Percentiles rank a stretch among this genome's conserved stretches.
Conservation (phyloP, 2,329 filamentous ascomycete species). For the Cercospora janseana region DNA sequence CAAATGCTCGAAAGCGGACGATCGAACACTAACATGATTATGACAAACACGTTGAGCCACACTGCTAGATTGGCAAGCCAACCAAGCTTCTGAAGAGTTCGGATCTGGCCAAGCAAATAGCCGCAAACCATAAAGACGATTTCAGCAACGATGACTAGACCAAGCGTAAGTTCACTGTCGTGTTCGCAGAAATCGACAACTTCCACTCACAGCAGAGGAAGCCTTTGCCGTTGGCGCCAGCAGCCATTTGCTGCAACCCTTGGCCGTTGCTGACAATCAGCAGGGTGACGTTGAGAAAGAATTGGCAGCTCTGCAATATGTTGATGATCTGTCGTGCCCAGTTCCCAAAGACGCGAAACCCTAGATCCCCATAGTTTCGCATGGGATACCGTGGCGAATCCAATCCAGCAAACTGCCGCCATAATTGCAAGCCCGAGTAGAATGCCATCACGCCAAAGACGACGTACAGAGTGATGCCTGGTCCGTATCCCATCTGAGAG, state of each 20-base stretch:
- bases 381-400: slow-evolving; percentile 45
- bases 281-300: slow-evolving; percentile 53
- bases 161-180: neutral
- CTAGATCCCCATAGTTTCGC: slow-evolving; percentile 36
- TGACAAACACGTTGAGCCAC: slow-evolving; percentile 56
- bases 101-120: slow-evolving; percentile 55
- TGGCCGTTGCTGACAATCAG: slow-evolving; percentile 56
- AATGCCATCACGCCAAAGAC: slow-evolving; percentile 40
- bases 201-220: slow-evolving; percentile 49
- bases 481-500: slow-evolving; percentile 37
- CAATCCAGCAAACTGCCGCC: slow-evolving; percentile 43
- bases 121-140: slow-evolving; percentile 53
- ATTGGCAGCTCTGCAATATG: slow-evolving; percentile 42
- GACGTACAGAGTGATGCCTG: slow-evolving; percentile 40
- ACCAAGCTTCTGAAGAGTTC: slow-evolving; percentile 55
- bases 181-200: neutral
- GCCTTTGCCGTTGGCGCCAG: slow-evolving; percentile 21
- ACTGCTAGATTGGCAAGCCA: slow-evolving; percentile 58
- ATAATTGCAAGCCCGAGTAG: slow-evolving; percentile 42
- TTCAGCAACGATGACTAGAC: slow-evolving; percentile 47
- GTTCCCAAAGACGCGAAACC: slow-evolving; percentile 42
- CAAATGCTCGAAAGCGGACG: too few species aligned
- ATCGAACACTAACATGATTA: too few species aligned
- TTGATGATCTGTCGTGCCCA: slow-evolving; percentile 42
- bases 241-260: slow-evolving; percentile 53